Percentiles rank a stretch among this genome's conserved stretches.
Evolutionary conservation across 805 yeast genomes (phyloP).

Genomic region (Metschnikowia gruessii): DNA sequence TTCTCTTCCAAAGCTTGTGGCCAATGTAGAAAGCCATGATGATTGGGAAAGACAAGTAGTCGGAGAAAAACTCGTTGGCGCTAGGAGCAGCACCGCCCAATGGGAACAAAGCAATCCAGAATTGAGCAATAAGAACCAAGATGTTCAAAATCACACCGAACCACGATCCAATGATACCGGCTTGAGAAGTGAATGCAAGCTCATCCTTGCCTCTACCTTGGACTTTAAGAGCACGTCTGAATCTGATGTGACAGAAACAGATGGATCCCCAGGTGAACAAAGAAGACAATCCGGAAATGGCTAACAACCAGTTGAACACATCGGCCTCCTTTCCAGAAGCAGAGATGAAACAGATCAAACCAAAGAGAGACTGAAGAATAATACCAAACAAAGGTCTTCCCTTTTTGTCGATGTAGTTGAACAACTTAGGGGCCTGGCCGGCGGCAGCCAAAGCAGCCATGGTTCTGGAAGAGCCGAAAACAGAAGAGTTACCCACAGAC

Average conservation of each 20-base stretch:
- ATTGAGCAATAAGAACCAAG: slow-evolving; percentile 55
- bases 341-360: slow-evolving; percentile 63
- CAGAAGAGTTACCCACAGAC: slow-evolving; percentile 75
- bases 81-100: slow-evolving; percentile 33
- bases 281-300: slow-evolving; percentile 27
- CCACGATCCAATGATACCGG: slow-evolving; percentile 53
- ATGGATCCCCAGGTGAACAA: slow-evolving; percentile 31
- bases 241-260: slow-evolving; percentile 26
- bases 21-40: slow-evolving; percentile 53
- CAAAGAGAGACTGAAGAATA: slow-evolving; percentile 39
- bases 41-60: slow-evolving; percentile 64
- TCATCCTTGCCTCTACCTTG: slow-evolving; percentile 36
- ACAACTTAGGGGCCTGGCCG: slow-evolving; percentile 59
- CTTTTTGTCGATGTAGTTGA: slow-evolving; percentile 40
- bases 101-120: slow-evolving; percentile 66
- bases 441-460: slow-evolving; percentile 66
- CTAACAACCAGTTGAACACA: slow-evolving; percentile 28
- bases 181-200: slow-evolving; percentile 51
- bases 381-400: slow-evolving; percentile 45
- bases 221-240: slow-evolving; percentile 24
- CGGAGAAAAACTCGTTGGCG: slow-evolving; percentile 50
- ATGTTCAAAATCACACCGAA: slow-evolving; percentile 48
- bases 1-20: slow-evolving; percentile 52
- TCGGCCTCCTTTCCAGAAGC: slow-evolving; percentile 25
- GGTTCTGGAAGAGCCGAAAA: slow-evolving; percentile 71